These are phyloP conservation scores for Lophiotrema nucula DNA, from an alignment of 495 filamentous ascomycete genomes.

Conservation along the genomic window DNA sequence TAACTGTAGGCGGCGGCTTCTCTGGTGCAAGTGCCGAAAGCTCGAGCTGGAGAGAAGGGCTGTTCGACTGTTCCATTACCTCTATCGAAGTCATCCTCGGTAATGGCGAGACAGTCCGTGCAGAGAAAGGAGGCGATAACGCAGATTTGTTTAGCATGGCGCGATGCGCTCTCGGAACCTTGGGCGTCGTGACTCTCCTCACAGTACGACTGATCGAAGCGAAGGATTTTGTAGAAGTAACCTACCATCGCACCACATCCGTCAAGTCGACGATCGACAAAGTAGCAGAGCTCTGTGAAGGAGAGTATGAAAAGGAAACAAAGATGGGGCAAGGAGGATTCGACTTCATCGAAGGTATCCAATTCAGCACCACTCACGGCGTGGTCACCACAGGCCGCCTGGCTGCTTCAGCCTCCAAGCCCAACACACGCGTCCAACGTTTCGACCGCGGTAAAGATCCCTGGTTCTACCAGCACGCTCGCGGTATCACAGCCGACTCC, in stretches of 20 bases:
- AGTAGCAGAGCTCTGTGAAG: slow-evolving; percentile 22
- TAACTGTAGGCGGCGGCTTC: slow-evolving; percentile 61
- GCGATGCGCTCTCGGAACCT: not conserved
- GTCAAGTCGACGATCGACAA: not conserved
- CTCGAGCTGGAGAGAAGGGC: slow-evolving; percentile 54
- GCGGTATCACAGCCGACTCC: no score
- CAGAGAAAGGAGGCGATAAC: slow-evolving; percentile 23
- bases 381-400: slow-evolving; percentile 53
- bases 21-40: slow-evolving; percentile 59
- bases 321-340: not conserved
- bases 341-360: not conserved
- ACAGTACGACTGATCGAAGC: slow-evolving; percentile 44
- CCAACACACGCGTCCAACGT: slow-evolving; percentile 11
- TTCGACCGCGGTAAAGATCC: slow-evolving; percentile 34
- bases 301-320: slow-evolving; percentile 21
- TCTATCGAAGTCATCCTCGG: slow-evolving; percentile 58
- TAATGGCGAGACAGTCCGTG: slow-evolving; percentile 49
- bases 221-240: slow-evolving; percentile 51
- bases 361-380: slow-evolving; percentile 47
- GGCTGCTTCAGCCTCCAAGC: slow-evolving; percentile 34
- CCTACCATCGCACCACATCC: slow-evolving; percentile 45
- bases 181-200: slow-evolving; percentile 6
- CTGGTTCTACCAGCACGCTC: slow-evolving; percentile 38
- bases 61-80: slow-evolving; percentile 54
- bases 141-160: not conserved